Evolutionary conservation across 441 rosid species (phyloP).

Genomic region (Erodium texanum): DNA sequence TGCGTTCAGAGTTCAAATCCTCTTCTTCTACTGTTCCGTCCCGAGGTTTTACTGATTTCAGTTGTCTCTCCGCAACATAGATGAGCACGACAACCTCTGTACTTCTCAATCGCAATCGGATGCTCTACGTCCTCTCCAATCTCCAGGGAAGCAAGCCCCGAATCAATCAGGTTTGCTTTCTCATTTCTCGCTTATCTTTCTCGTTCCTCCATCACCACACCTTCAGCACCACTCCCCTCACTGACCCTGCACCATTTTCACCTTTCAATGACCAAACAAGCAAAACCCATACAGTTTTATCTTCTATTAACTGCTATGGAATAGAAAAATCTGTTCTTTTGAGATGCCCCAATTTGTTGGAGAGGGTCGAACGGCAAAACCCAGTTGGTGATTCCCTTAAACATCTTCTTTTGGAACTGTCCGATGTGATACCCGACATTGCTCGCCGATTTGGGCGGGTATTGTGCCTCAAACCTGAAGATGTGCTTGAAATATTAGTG

Average conservation of each 20-base stretch:
- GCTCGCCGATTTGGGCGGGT: conserved; percentile 48
- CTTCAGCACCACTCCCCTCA: conserved; percentile 13
- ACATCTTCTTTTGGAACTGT: conserved; percentile 43
- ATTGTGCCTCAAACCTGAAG: conserved; percentile 35
- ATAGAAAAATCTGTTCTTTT: conserved; percentile 26
- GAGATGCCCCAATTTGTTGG: conserved; percentile 19
- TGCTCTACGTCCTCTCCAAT: conserved; percentile 30
- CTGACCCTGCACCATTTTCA: conserved; percentile 19
- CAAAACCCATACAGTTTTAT: conserved; percentile 24
- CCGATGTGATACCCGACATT: conserved; percentile 45
- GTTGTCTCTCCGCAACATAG: not conserved
- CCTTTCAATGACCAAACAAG: conserved; percentile 12
- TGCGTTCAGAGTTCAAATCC: no score
- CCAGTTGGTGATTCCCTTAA: conserved; percentile 30
- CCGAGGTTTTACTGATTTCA: not conserved
- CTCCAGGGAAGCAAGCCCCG: not conserved
- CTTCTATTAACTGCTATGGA: conserved; percentile 22
- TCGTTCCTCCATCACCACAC: conserved; percentile 13
- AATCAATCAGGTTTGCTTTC: conserved; percentile 20
- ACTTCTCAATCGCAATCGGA: conserved; percentile 16
- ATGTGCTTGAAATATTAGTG: conserved; percentile 51
- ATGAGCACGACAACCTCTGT: not conserved
- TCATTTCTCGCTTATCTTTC: conserved; percentile 8
- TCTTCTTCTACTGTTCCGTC: no score
- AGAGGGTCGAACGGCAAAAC: conserved; percentile 18